These are phyloP conservation scores for Henckelia pumila DNA, from an alignment of 257 asterid genomes.

Conservation along the genomic window DNA sequence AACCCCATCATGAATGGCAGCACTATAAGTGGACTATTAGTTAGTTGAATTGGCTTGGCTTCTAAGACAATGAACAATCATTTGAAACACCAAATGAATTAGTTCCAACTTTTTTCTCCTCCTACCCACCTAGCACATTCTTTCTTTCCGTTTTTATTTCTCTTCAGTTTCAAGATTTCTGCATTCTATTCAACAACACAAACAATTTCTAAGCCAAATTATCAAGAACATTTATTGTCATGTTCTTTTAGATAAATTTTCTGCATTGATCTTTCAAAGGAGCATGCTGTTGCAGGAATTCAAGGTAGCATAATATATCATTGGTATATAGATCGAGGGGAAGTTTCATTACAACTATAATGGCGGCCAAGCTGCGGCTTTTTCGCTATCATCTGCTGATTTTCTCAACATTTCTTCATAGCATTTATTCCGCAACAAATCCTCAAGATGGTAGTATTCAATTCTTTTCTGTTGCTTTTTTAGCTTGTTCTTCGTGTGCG, in stretches of 20 bases:
- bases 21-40: background rate
- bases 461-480: background rate
- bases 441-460: slow-evolving; percentile 45
- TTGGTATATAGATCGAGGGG: background rate
- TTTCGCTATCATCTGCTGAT: slow-evolving; percentile 28
- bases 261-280: slow-evolving; percentile 17
- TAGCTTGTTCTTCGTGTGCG: background rate
- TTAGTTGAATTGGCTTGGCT: slow-evolving; percentile 29
- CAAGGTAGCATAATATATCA: background rate
- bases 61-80: slow-evolving; percentile 35
- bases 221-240: background rate
- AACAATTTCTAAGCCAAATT: background rate
- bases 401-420: slow-evolving; percentile 22
- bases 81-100: slow-evolving; percentile 19
- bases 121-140: background rate
- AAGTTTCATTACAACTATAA: slow-evolving; percentile 18
- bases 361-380: slow-evolving; percentile 41
- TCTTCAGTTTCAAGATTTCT: background rate
- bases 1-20: no score
- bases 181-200: background rate
- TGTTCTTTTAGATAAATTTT: background rate
- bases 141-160: background rate
- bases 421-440: slow-evolving; percentile 27
- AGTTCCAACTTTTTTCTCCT: slow-evolving; percentile 1
- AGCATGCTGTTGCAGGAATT: background rate